Percentiles rank a stretch among this genome's conserved stretches.
Evolutionary conservation across 1,139 yeast genomes (phyloP).

Genomic region (Kodamaea ohmeri): DNA sequence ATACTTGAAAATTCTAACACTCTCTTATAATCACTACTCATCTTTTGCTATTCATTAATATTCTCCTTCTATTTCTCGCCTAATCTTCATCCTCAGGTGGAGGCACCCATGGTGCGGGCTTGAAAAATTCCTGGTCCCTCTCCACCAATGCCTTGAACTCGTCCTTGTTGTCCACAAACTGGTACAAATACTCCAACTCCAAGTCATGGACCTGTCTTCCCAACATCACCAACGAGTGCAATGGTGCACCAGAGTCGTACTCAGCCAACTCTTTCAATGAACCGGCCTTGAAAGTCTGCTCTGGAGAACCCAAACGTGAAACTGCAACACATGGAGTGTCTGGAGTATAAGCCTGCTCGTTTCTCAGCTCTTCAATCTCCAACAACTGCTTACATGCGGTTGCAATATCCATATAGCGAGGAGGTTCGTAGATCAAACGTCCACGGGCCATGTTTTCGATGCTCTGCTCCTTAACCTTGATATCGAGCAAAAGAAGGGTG

Average conservation of each 20-base stretch:
- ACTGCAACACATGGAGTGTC: slow-evolving; percentile 93
- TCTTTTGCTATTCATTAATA: not conserved
- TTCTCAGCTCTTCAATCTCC: slow-evolving; percentile 77
- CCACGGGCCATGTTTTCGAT: slow-evolving; percentile 94
- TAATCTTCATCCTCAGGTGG: slow-evolving; percentile 34
- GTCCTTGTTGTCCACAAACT: slow-evolving; percentile 67
- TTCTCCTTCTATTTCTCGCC: not conserved
- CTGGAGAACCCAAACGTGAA: slow-evolving; percentile 84
- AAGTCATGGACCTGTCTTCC: slow-evolving; percentile 95
- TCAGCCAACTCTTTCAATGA: slow-evolving; percentile 70
- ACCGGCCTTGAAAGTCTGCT: slow-evolving; percentile 81
- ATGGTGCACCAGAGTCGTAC: slow-evolving; percentile 91
- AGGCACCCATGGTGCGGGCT: slow-evolving; percentile 53
- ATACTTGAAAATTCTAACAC: no score
- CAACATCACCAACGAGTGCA: slow-evolving; percentile 84
- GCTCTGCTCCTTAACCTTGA: slow-evolving; percentile 95
- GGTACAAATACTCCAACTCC: slow-evolving; percentile 81
- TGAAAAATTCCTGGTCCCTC: slow-evolving; percentile 74
- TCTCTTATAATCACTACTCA: not conserved
- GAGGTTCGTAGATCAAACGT: slow-evolving; percentile 89
- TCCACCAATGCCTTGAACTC: slow-evolving; percentile 57
- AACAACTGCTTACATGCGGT: slow-evolving; percentile 86
- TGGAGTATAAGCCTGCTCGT: slow-evolving; percentile 74
- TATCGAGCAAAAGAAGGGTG: slow-evolving; percentile 82
- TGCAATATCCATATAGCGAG: slow-evolving; percentile 89